These are phyloP conservation scores for Suillus luteus DNA, from an alignment of 768 basidiomycete species.

Conservation along the genomic window DNA sequence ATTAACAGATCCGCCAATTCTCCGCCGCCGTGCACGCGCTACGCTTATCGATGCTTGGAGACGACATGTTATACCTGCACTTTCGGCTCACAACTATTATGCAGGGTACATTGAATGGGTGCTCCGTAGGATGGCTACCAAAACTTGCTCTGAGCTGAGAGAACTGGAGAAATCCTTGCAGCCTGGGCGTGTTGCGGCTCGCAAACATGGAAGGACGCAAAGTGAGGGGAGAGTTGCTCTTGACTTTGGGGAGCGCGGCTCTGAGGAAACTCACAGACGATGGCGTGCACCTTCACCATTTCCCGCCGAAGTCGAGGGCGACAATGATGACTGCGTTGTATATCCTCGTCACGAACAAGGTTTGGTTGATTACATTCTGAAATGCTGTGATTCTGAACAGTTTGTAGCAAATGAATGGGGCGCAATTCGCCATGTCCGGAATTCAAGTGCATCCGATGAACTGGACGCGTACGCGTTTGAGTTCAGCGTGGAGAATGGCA, in stretches of 20 bases:
- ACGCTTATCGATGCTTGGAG: constrained; percentile 69
- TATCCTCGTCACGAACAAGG: constrained; percentile 31
- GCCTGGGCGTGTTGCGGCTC: constrained; percentile 20
- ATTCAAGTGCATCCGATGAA: constrained; percentile 15
- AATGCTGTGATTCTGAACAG: not conserved
- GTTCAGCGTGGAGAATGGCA: constrained; percentile 27
- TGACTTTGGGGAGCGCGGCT: constrained; percentile 34
- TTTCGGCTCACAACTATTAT: constrained; percentile 37
- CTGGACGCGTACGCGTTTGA: constrained; percentile 26
- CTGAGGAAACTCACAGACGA: constrained; percentile 22
- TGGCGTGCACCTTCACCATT: constrained; percentile 33
- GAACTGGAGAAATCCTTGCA: constrained; percentile 19
- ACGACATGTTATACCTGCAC: constrained; percentile 56
- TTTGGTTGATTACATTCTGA: constrained; percentile 7
- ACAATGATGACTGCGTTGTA: constrained; percentile 27
- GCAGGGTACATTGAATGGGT: constrained; percentile 37
- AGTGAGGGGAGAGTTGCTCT: constrained; percentile 45
- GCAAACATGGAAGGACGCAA: constrained; percentile 50
- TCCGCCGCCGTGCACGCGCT: constrained; percentile 66
- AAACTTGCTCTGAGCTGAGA: constrained; percentile 22
- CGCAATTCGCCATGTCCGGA: constrained; percentile 22
- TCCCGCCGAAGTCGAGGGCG: constrained; percentile 13
- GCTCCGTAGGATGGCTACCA: constrained; percentile 31
- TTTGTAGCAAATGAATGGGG: constrained; percentile 33
- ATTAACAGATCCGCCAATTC: constrained; percentile 36